A percentile compares a stretch with the other conserved stretches of the same genome.
phyloP scores from a whole-genome alignment of 257 asterid genomes.

The Solanum gracilifrons region DNA sequence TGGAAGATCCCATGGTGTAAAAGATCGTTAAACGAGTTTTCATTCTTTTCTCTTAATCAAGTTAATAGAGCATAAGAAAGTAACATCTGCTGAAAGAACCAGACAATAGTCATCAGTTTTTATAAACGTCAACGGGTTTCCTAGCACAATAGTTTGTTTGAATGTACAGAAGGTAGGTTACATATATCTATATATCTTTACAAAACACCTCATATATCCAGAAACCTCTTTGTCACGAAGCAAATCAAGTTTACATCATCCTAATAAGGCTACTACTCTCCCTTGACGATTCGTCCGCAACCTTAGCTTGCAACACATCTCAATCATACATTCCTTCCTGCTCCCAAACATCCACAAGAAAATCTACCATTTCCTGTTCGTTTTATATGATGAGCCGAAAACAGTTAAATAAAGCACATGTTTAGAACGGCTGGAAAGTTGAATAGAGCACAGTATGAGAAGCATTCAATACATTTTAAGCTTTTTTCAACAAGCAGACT shows the following conservation, averaged over 20 bases:
- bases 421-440: background rate
- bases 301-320: constrained; percentile 1
- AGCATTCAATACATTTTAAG: background rate
- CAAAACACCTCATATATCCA: background rate
- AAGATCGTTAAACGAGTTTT: background rate
- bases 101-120: background rate
- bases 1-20: background rate
- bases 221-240: background rate
- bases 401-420: background rate
- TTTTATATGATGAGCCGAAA: background rate
- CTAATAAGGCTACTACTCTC: background rate
- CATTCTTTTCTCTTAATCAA: background rate
- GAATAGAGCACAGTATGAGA: background rate
- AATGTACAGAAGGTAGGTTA: background rate
- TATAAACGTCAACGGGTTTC: background rate
- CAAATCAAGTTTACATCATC: background rate
- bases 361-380: constrained; percentile 72
- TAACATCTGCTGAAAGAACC: background rate
- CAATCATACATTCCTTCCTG: constrained; percentile 71
- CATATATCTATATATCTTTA: background rate
- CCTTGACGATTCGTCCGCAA: background rate
- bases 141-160: background rate
- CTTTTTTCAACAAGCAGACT: constrained; percentile 13
- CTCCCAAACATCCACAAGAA: constrained; percentile 81
- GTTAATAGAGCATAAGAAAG: background rate